Evolutionary conservation across 2,329 filamentous ascomycete species (phyloP).

Genomic region (Amesomyces nigricolor): DNA sequence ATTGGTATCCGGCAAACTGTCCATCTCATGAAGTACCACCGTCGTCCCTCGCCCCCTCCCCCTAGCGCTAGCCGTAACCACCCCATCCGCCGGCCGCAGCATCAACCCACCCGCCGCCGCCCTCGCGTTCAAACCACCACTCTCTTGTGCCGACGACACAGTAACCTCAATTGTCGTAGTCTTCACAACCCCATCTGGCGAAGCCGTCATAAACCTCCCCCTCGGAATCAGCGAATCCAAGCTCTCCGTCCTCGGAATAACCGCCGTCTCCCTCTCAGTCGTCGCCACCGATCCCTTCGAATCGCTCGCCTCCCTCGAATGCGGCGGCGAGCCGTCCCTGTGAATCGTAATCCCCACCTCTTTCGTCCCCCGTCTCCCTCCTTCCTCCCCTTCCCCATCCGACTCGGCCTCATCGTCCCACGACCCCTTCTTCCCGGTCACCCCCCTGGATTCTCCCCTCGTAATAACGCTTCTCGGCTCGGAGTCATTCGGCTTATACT

Average conservation of each 20-base stretch:
- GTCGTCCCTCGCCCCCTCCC: constrained; percentile 11
- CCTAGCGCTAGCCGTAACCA: constrained; percentile 9
- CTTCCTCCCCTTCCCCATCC: constrained; percentile 3
- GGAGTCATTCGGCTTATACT: constrained; percentile 42
- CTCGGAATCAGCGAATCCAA: constrained; percentile 25
- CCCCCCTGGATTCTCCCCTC: not conserved
- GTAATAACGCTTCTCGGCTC: not conserved
- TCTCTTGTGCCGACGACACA: constrained; percentile 3
- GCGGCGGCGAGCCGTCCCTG: not conserved
- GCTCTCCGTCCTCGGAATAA: constrained; percentile 14
- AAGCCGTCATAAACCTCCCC: not conserved
- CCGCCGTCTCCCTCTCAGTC: not conserved
- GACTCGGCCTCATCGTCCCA: not conserved
- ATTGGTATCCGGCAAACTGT: not conserved
- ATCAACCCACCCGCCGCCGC: not conserved
- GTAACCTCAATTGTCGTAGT: constrained; percentile 26
- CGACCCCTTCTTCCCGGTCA: not conserved
- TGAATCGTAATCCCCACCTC: too few relatives aligned
- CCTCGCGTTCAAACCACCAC: not conserved
- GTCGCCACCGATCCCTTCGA: not conserved
- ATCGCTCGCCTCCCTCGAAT: not conserved
- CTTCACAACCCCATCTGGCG: constrained; percentile 17
- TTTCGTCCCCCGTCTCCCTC: not conserved
- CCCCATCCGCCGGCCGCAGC: not conserved
- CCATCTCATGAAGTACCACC: constrained; percentile 1